These are phyloP conservation scores for Dendrobium chrysotoxum DNA, from an alignment of 106 monocot genomes.

Conservation along the genomic window DNA sequence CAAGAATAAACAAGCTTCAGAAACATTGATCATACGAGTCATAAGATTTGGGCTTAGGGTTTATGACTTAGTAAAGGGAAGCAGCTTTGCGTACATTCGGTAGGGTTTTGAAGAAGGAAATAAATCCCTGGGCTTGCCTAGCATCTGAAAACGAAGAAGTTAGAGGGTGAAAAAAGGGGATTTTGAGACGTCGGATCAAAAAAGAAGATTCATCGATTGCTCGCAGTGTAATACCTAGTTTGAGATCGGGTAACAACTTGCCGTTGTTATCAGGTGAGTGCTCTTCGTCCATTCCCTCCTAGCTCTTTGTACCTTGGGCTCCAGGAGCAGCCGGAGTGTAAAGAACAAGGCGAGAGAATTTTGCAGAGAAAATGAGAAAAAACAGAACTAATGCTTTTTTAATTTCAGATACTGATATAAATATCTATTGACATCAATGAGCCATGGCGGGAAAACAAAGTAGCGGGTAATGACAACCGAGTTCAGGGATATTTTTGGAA, in stretches of 20 bases:
- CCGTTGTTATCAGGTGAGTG: not conserved
- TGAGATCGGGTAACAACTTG: conserved; percentile 66
- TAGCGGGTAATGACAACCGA: too few relatives aligned
- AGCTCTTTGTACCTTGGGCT: not conserved
- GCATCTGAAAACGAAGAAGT: conserved; percentile 43
- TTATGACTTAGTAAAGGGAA: not conserved
- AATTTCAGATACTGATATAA: too few relatives aligned
- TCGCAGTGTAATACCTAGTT: conserved; percentile 43
- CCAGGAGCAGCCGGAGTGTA: not conserved
- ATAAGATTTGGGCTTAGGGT: not conserved
- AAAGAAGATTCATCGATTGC: not conserved
- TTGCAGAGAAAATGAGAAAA: not conserved
- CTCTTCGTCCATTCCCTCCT: conserved; percentile 8
- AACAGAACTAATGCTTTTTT: too few relatives aligned
- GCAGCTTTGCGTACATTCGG: conserved; percentile 28
- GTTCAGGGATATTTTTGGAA: too few relatives aligned
- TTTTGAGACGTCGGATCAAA: not conserved
- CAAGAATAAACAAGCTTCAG: conserved; percentile 8
- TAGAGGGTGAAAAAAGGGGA: not conserved
- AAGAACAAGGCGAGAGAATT: not conserved
- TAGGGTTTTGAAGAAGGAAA: conserved; percentile 88
- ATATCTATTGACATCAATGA: too few relatives aligned
- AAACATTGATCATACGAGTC: not conserved
- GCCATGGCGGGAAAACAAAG: too few relatives aligned
- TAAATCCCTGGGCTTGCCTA: conserved; percentile 87